Evolutionary conservation across 768 basidiomycete genomes (phyloP).

Genomic region (Cubamyces sp.): DNA sequence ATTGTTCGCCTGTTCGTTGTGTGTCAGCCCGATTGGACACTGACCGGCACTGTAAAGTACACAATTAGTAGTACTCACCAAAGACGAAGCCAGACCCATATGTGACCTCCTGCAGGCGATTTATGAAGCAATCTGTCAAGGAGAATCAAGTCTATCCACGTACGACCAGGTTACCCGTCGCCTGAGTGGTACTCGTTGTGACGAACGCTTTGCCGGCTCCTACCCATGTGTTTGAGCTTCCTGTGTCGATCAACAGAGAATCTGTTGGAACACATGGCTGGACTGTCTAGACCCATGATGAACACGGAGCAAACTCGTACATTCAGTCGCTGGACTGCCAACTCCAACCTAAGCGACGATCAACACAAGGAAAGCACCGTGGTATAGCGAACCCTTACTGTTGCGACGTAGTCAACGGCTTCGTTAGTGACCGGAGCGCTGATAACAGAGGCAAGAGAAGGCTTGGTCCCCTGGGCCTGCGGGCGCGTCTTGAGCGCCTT

Average conservation of each 20-base stretch:
- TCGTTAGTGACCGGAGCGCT: conserved; percentile 28
- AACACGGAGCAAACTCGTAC: conserved; percentile 23
- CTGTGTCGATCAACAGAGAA: conserved; percentile 59
- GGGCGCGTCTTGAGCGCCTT: conserved; percentile 19
- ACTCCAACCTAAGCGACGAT: conserved; percentile 42
- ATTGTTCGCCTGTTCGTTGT: conserved; percentile 27
- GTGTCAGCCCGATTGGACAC: too few relatives aligned
- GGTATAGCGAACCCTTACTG: conserved; percentile 10
- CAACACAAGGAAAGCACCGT: too few relatives aligned
- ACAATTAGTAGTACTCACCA: conserved; percentile 33
- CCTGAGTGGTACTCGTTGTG: conserved; percentile 45
- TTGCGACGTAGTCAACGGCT: conserved; percentile 32
- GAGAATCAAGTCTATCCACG: conserved; percentile 9
- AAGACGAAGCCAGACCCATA: conserved; percentile 57
- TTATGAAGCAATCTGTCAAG: not conserved
- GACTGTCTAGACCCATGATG: not conserved
- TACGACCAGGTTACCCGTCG: conserved; percentile 37
- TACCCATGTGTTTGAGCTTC: conserved; percentile 59
- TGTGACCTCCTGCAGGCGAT: conserved; percentile 43
- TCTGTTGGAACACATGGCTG: conserved; percentile 26
- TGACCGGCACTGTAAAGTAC: too few relatives aligned
- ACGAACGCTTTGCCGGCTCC: conserved; percentile 51
- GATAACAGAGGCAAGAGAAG: conserved; percentile 12
- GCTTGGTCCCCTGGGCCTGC: not conserved
- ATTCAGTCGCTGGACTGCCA: conserved; percentile 51